These are phyloP conservation scores for Capronia epimyces DNA, from an alignment of 2,329 filamentous ascomycete species.

Conservation along the genomic window DNA sequence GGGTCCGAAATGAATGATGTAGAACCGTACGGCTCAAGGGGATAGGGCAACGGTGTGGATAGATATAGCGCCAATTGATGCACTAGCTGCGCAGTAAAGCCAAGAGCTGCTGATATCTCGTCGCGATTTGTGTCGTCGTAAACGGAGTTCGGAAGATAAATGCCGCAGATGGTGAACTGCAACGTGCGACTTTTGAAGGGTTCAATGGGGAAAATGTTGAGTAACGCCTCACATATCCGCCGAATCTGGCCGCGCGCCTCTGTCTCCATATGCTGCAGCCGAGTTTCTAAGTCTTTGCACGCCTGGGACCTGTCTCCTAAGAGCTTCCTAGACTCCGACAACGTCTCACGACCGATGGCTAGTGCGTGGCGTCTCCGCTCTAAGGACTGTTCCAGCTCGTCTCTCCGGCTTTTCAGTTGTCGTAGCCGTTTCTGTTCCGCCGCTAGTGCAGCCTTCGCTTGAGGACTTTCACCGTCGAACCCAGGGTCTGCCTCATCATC, in stretches of 20 bases:
- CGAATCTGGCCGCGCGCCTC: constrained; percentile 79
- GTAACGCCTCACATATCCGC: constrained; percentile 78
- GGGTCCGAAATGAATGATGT: constrained; percentile 70
- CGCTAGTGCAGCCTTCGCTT: constrained; percentile 15
- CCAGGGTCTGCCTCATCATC: constrained; percentile 38
- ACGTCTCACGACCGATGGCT: constrained; percentile 8
- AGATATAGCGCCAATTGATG: constrained; percentile 78
- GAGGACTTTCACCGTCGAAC: constrained; percentile 33
- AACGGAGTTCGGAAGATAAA: constrained; percentile 73
- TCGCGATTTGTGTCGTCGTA: constrained; percentile 68
- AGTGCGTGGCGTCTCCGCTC: constrained; percentile 28
- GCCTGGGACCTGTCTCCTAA: constrained; percentile 9
- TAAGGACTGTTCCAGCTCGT: constrained; percentile 43
- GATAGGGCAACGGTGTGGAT: constrained; percentile 71
- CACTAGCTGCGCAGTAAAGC: constrained; percentile 70
- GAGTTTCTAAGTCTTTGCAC: constrained; percentile 11
- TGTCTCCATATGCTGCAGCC: constrained; percentile 40
- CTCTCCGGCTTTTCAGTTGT: constrained; percentile 32
- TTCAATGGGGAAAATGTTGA: constrained; percentile 72
- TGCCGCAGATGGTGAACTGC: constrained; percentile 73
- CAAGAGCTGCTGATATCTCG: constrained; percentile 71
- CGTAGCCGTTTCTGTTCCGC: constrained; percentile 26
- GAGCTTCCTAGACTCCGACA: constrained; percentile 3
- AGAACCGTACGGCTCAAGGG: constrained; percentile 66
- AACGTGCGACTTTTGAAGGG: constrained; percentile 61